Percentiles rank a stretch among this genome's conserved stretches.
phyloP scores from a whole-genome alignment of 2,329 filamentous ascomycete genomes.

The Hymenoscyphus salicellus region DNA sequence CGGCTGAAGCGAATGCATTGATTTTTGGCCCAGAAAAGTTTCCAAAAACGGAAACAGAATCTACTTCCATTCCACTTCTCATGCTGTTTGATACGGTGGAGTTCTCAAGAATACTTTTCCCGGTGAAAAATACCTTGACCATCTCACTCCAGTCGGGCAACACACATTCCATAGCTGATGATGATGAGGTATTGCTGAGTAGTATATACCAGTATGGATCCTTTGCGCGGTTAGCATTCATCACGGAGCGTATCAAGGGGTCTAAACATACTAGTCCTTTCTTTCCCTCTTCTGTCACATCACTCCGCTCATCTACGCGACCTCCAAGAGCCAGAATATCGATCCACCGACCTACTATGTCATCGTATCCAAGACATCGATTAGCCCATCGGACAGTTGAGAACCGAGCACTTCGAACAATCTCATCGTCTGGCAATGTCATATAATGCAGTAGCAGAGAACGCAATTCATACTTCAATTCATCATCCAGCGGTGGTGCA shows the following conservation, averaged over 20 bases:
- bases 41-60: slow-evolving; percentile 39
- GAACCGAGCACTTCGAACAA: slow-evolving; percentile 73
- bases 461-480: slow-evolving; percentile 30
- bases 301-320: slow-evolving; percentile 65
- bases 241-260: slow-evolving; percentile 27
- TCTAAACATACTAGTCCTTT: slow-evolving; percentile 76
- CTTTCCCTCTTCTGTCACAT: slow-evolving; percentile 84
- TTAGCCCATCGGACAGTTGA: slow-evolving; percentile 87
- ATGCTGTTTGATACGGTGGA: slow-evolving; percentile 34
- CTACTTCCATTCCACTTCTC: slow-evolving; percentile 41
- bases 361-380: slow-evolving; percentile 75
- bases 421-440: slow-evolving; percentile 48
- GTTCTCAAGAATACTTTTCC: slow-evolving; percentile 34
- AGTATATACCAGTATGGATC: slow-evolving; percentile 66
- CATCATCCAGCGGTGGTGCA: slow-evolving; percentile 38
- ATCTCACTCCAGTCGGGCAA: slow-evolving; percentile 53
- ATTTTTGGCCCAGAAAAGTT: slow-evolving; percentile 43
- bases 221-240: slow-evolving; percentile 21
- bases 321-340: slow-evolving; percentile 77
- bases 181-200: slow-evolving; percentile 48
- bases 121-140: slow-evolving; percentile 49
- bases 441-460: slow-evolving; percentile 68
- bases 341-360: slow-evolving; percentile 80
- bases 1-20: slow-evolving; percentile 63
- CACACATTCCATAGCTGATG: slow-evolving; percentile 41